Conservation (phyloP, 495 filamentous ascomycete species). For the Aspergillus conjunctus region DNA sequence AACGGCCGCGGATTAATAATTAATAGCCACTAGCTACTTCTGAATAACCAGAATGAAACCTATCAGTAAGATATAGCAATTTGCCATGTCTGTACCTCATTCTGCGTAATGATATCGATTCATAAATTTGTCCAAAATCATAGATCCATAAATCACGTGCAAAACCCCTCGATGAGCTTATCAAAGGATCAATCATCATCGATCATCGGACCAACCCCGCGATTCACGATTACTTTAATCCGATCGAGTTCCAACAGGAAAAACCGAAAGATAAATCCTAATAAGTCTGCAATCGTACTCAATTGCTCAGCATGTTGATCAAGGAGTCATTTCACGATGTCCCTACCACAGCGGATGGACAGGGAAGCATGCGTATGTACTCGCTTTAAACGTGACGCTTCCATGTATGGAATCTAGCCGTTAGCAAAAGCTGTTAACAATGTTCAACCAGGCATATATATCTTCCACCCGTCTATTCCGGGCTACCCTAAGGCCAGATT, state of each 20-base stretch:
- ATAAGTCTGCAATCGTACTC: not conserved
- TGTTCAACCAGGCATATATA: slow-evolving; percentile 69
- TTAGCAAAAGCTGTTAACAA: too few relatives aligned
- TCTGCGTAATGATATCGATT: not conserved
- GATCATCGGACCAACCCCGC: not conserved
- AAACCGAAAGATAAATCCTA: not conserved
- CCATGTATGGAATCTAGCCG: too few relatives aligned
- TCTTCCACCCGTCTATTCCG: slow-evolving; percentile 84
- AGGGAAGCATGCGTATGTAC: slow-evolving; percentile 61
- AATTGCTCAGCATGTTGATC: slow-evolving; percentile 60
- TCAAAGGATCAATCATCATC: not conserved
- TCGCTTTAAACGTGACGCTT: too few relatives aligned
- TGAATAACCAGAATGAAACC: slow-evolving; percentile 1
- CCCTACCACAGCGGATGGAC: slow-evolving; percentile 62
- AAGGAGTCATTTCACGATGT: slow-evolving; percentile 68
- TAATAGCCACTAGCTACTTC: not conserved
- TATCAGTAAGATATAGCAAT: not conserved
- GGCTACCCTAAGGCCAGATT: slow-evolving; percentile 87
- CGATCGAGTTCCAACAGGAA: too few relatives aligned
- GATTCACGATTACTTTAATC: not conserved
- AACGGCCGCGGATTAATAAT: not conserved
- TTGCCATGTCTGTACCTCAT: not conserved
- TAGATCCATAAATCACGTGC: slow-evolving; percentile 19
- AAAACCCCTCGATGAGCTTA: slow-evolving; percentile 15
- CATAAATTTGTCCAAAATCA: not conserved